Base-by-base conservation (phyloP, 371 early-diverging fungal genomes). In the Smittium culicis region DNA sequence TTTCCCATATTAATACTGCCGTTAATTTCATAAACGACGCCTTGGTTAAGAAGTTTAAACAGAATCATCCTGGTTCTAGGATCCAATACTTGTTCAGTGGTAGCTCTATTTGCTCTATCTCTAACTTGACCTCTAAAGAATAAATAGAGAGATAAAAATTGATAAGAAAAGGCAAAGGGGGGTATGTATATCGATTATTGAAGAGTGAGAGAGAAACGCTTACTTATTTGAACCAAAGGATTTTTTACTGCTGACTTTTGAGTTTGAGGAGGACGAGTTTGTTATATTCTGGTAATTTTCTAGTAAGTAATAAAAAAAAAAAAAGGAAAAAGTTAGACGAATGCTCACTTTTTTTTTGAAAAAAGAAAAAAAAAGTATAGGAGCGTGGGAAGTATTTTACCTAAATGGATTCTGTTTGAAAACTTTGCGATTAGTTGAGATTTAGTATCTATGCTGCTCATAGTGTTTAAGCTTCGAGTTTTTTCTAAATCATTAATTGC, bases 1-100 rank as follows among this genome's bases (percentile, higher is more conserved):
- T 99, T 99, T 25, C 99, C 99, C 0, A 97, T 98, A 74, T 90
- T 90, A 59, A 99, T 89, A 79, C 98, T 94, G 1, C 99, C 99
- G 70, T 94, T 89, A 70, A 99, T 86, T 69, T 94, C 94, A 68
- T 87, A 85, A 67, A 99, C 85, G 30, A 94, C 79, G 62, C 89
- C 88, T 57, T 89, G 80, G 74, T 92, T 94, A 69, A 96, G 75
- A 80, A 99, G 81, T 76, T 98, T 99, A 79, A 94, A 91, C 32
- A 99, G 77, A 69, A 99, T 97, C 54, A 91, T 90, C 67, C 96
- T 86, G 8, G 99, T 99, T 61, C 96, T 89, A 14, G 94, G 95
- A 79, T 99, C 99, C 30, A 99, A 78, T 0, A 97, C 99, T 75
- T 94, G 98, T 72, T 98, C 99, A 1, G 89, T 88, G 0, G 99